Conservation (phyloP, 1,139 yeast species). For the Nematodospora anomalae region DNA sequence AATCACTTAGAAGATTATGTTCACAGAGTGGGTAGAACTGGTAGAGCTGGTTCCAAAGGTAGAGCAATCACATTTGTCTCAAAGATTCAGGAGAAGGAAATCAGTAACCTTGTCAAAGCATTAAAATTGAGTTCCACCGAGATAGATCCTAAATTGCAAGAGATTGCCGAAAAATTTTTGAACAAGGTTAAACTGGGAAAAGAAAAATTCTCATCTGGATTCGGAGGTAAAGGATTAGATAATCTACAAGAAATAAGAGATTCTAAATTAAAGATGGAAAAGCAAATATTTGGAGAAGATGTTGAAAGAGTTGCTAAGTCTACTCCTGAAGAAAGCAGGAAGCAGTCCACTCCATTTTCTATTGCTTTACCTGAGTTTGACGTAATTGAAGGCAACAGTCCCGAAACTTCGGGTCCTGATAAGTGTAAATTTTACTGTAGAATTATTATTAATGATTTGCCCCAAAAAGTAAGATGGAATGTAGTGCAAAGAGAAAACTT, state of each 20-base stretch:
- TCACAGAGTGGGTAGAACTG: slow-evolving; percentile 95
- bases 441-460: slow-evolving; percentile 79
- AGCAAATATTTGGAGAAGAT: slow-evolving; percentile 30
- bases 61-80: slow-evolving; percentile 75
- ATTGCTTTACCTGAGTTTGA: slow-evolving; percentile 42
- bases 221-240: slow-evolving; percentile 92
- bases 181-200: slow-evolving; percentile 68
- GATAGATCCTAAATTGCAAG: slow-evolving; percentile 51
- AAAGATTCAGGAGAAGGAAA: slow-evolving; percentile 63
- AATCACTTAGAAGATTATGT: slow-evolving; percentile 94
- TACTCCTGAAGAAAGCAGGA: slow-evolving; percentile 12
- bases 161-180: slow-evolving; percentile 57
- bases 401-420: slow-evolving; percentile 66
- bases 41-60: slow-evolving; percentile 83
- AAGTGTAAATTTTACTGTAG: slow-evolving; percentile 66
- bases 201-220: slow-evolving; percentile 70
- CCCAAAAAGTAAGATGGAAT: slow-evolving; percentile 81
- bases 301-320: slow-evolving; percentile 4
- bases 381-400: slow-evolving; percentile 54
- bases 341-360: not conserved
- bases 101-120: slow-evolving; percentile 73
- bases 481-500: slow-evolving; percentile 72
- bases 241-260: slow-evolving; percentile 72
- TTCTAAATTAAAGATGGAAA: slow-evolving; percentile 51
- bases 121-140: slow-evolving; percentile 54